Conservation (phyloP, 306 rosid genomes). For the Medicago lupulina region DNA sequence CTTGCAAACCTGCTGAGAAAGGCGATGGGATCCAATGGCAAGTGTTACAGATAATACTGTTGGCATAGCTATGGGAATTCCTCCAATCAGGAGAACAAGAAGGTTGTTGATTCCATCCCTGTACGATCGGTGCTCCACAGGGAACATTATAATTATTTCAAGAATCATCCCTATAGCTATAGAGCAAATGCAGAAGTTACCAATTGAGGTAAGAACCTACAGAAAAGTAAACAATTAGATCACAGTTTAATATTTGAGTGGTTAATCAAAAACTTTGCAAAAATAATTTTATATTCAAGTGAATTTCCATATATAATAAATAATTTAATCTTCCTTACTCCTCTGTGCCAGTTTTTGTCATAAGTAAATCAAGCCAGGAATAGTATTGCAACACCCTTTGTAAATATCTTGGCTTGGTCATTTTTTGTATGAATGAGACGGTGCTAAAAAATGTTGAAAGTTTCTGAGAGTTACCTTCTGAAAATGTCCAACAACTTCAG, state of each 20-base stretch:
- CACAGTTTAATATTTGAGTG: conserved; percentile 3
- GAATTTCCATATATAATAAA: conserved; percentile 9
- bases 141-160: conserved; percentile 87
- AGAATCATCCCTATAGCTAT: conserved; percentile 87
- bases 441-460: neutral
- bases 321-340: conserved; percentile 17
- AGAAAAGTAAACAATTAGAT: conserved; percentile 35
- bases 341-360: conserved; percentile 27
- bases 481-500: conserved; percentile 77
- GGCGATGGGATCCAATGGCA: conserved; percentile 90
- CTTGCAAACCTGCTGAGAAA: conserved; percentile 86
- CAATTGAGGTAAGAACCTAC: conserved; percentile 87
- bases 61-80: conserved; percentile 97
- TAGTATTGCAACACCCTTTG: neutral
- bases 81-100: conserved; percentile 93
- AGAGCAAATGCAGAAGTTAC: conserved; percentile 92
- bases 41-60: conserved; percentile 92
- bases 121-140: conserved; percentile 76
- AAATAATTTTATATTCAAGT: neutral
- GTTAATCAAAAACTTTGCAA: conserved; percentile 15
- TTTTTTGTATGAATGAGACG: conserved; percentile 22
- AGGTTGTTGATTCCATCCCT: conserved; percentile 92
- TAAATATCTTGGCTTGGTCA: conserved; percentile 8
- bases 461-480: conserved; percentile 60
- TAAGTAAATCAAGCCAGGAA: neutral